Base-by-base conservation (phyloP, 2,329 filamentous ascomycete genomes). In the Rhytidhysteron rufulum region DNA sequence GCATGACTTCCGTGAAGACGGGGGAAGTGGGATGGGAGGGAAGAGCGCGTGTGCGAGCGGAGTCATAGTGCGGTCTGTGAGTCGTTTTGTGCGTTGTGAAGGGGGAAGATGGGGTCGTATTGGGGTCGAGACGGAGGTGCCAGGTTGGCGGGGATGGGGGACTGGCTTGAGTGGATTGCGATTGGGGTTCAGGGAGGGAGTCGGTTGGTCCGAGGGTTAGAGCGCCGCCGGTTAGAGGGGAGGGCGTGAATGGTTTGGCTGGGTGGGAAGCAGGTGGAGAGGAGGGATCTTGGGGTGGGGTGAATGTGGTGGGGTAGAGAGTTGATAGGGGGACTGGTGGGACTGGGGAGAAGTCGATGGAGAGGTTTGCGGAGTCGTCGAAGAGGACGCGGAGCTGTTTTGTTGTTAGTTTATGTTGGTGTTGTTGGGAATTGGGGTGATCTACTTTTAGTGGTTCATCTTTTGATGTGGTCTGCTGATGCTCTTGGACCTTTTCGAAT, bases 51-150 rank as follows among this genome's bases (percentile, higher is more conserved):
- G 68, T 57, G 7, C 89, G 79, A 1, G 88, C 86, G 2, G 68
- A 69, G 33, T 86, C 79, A 62, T 97, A 97, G 59, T 82, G 73
- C 8, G 72, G 68, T 11, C 91, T 80, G 34, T 75, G 71, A 0
- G 86, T 93, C 0, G 91, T 97, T 65, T 98, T 97, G 70, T 86
- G 86, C 42, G 83, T 82, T 0, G 90, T 95, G 57, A 84, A 86
- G n/a, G 80, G 75, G 0, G 74, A 74, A 0, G 74, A 70, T 0
- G 60, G 54, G 0, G 75, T 85, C 3, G 68, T 54, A 20, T 66
- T 42, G 0, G 68, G 66, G 59, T 85, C 82, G 10, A 83, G 54
- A 11, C 68, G 63, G 13, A 83, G 53, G n/a, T 49, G 56, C 73
- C 75, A 82, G 39, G 60, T 37, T 22, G 55, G 49, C 4, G 57